Evolutionary conservation across 2,329 filamentous ascomycete species (phyloP), one percentile per base, ranked within the genome.

Genomic region (Penicillium palitans): DNA sequence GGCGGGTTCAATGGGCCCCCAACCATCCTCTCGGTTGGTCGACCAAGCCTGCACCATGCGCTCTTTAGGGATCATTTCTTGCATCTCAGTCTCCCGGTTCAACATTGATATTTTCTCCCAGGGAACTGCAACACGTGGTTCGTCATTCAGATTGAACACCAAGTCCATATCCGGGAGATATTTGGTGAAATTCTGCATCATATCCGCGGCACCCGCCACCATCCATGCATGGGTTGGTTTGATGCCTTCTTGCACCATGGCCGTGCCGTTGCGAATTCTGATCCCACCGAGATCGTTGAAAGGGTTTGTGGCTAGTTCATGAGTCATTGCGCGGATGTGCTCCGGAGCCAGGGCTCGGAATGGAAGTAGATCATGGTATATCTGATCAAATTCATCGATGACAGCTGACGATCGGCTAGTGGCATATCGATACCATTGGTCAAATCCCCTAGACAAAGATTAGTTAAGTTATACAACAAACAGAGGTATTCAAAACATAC

Each of bases 131-230:
- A 87, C 80, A 12, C 84, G 79, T 47, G 79, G 79, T 64, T 86
- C 83, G 61, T 87, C 83, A 59, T 86, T 84, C n/a, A 87, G 67
- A 60, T 87, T 87, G 72, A 87, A 82, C 0, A 81, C 83, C 39
- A 87, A 69, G 65, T 87, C 84, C 84, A 87, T 87, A 59, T 87
- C 84, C 0, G 85, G 85, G 31, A 87, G 75, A 62, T 79, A 76
- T 55, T 82, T 68, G 1, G 78, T 76, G 62, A 87, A 85, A 1
- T 78, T 76, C 37, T 78, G 74, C 33, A 87, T 83, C 76, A 87
- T 83, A 7, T 74, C 66, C 1, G 79, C 73, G 1, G 83, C 75
- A 25, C 83, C 83, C 33, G 83, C 78, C 9, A 86, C 74, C 80
- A 86, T 84, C 83, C 83, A 85, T 19, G 77, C 75, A 69, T 86